Percentiles rank a stretch among this genome's conserved stretches.
Evolutionary conservation across 495 filamentous ascomycete genomes (phyloP).

Genomic region (Tuber brumale): DNA sequence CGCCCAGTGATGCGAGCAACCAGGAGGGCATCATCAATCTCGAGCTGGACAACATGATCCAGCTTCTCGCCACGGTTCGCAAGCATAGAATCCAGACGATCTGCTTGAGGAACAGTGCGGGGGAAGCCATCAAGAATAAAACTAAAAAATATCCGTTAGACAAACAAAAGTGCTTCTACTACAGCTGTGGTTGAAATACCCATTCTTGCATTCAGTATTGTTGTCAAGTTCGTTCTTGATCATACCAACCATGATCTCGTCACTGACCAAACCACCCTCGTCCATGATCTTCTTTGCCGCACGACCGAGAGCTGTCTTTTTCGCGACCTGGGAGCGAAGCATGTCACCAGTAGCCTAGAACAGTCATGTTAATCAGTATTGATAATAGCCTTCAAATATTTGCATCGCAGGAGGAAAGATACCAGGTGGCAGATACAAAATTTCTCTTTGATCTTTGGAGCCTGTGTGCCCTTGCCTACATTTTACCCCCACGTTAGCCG

Average conservation of each 20-base stretch:
- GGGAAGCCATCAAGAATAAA: slow-evolving; percentile 99
- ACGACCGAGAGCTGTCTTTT: slow-evolving; percentile 88
- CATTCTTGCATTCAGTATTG: slow-evolving; percentile 93
- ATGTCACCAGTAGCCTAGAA: slow-evolving; percentile 93
- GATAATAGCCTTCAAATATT: slow-evolving; percentile 4
- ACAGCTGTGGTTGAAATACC: slow-evolving; percentile 50
- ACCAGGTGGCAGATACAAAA: slow-evolving; percentile 96
- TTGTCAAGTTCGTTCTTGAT: slow-evolving; percentile 92
- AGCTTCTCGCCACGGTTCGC: slow-evolving; percentile 63
- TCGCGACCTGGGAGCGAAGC: slow-evolving; percentile 95
- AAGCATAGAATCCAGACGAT: slow-evolving; percentile 92
- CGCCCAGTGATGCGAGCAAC: slow-evolving; percentile 96
- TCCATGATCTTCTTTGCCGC: slow-evolving; percentile 99
- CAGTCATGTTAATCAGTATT: slow-evolving; percentile 12
- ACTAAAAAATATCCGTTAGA: slow-evolving; percentile 47
- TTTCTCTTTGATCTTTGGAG: slow-evolving; percentile 94
- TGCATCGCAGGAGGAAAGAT: slow-evolving; percentile 41
- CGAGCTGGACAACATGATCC: slow-evolving; percentile 88
- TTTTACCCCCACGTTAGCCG: slow-evolving; percentile 28
- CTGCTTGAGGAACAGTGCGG: slow-evolving; percentile 88
- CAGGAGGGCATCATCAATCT: slow-evolving; percentile 90
- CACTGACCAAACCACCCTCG: slow-evolving; percentile 90
- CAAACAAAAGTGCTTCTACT: slow-evolving; percentile 10
- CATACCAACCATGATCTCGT: slow-evolving; percentile 99
- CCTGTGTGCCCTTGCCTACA: slow-evolving; percentile 96